Base-by-base conservation (phyloP, 129 eudicot genomes). In the Flaveria ramosissima region DNA sequence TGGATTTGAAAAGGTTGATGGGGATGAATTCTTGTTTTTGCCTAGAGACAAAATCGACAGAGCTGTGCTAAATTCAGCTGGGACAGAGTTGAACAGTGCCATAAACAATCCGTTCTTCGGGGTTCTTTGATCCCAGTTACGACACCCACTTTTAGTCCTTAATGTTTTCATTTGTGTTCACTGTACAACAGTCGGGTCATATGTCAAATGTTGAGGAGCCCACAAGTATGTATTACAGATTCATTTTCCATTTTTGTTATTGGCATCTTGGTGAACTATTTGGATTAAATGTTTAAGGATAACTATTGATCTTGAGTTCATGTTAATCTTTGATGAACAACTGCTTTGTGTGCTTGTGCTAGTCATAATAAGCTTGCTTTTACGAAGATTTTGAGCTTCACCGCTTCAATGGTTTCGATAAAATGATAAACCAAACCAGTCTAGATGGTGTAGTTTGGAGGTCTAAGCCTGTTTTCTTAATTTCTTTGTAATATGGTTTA, bases 21-120 rank as follows among this genome's bases (percentile, higher is more conserved):
- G 87, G 52, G 99, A 85, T 10, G 93, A 89, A 36, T 94, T 89
- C 83, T 83, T 94, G 85, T 91, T 78, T 80, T 83, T 94, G 51
- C 77, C 96, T 4, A 85, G 87, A 55, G 94, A 94, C 77, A 94
- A 89, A 70, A 88, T 91, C 14, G 93, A 94, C 74, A 77, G 86
- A 52, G 89, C 88, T 10, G 90, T 88, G 65, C 83, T 94, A 26
- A 83, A 75, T 65, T 79, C 93, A 30, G 99, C 99, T 60, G 91
- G 92, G 45, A 74, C 66, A 3, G 99, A 88, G 78, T 70, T 94
- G 67, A 86, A 86, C 78, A 86, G 86, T 76, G 97, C 97, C 39
- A 89, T 91, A 17, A 85, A 83, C 11, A 94, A 94, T 75, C 99
- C 97, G 8, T 91, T 84, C 81, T 94, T 91, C 15, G 99, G 99